phyloP scores from a whole-genome alignment of 1,284 basidiomycete genomes.

The Kwoniella shivajii region DNA sequence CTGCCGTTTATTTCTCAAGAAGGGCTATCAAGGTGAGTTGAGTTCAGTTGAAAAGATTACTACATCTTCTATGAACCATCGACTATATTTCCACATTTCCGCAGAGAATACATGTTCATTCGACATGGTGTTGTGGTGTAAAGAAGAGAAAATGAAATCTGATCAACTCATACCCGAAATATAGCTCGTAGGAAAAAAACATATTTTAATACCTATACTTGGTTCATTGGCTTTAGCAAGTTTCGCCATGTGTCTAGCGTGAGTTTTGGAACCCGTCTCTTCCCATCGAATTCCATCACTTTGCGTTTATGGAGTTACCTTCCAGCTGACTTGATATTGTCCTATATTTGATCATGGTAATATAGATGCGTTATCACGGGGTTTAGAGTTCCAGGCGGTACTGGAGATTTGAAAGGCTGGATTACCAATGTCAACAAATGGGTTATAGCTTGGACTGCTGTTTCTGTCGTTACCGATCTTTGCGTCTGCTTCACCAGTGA shows the following conservation, averaged over 20 bases:
- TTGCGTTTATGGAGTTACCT: background rate
- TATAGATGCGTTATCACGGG: slow-evolving; percentile 5
- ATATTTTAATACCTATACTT: slow-evolving; percentile 1
- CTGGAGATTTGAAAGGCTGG: slow-evolving; percentile 4
- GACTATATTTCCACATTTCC: no score
- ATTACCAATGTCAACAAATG: slow-evolving; percentile 2
- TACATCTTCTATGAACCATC: no score
- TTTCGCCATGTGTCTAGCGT: slow-evolving; percentile 16
- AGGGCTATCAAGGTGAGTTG: slow-evolving; percentile 15
- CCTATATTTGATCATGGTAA: background rate
- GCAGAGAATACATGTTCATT: no score
- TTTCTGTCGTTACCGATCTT: slow-evolving; percentile 10
- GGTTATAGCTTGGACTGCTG: slow-evolving; percentile 16
- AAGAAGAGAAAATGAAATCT: background rate
- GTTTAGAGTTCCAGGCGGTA: slow-evolving; percentile 1
- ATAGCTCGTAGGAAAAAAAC: slow-evolving; percentile 8
- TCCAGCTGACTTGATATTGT: background rate
- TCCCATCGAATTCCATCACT: background rate
- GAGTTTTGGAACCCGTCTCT: background rate
- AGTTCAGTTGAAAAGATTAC: no score
- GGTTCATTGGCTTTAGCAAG: slow-evolving; percentile 1
- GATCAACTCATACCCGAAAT: background rate
- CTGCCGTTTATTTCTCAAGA: slow-evolving; percentile 7
- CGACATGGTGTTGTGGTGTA: no score
- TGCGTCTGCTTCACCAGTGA: slow-evolving; percentile 11